Percentiles rank a stretch among this genome's conserved stretches.
Conservation (phyloP, 116 monocot species). For the Zostera marina region DNA sequence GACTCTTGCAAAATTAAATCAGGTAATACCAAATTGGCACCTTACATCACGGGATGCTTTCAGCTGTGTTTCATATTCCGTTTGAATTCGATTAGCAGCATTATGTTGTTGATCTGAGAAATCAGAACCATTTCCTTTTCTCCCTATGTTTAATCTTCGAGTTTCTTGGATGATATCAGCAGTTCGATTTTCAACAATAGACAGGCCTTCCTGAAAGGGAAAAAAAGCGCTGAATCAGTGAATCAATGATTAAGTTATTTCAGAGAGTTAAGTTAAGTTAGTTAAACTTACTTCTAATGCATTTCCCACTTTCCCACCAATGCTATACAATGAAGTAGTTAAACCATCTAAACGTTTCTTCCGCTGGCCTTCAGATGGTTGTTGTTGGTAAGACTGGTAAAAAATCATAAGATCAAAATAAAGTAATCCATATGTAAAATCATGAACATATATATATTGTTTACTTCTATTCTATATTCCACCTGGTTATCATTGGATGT, state of each 20-base stretch:
- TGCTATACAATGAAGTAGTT: slow-evolving; percentile 51
- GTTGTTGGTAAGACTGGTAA: slow-evolving; percentile 20
- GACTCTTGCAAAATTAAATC: background rate
- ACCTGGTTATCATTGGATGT: slow-evolving; percentile 1
- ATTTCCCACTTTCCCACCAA: slow-evolving; percentile 70
- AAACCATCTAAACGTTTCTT: slow-evolving; percentile 42
- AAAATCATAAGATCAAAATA: slow-evolving; percentile 3
- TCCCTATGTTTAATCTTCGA: slow-evolving; percentile 63
- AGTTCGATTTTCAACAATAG: slow-evolving; percentile 46
- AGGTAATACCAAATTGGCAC: slow-evolving; percentile 49
- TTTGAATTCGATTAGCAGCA: slow-evolving; percentile 21
- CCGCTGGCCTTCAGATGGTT: slow-evolving; percentile 16
- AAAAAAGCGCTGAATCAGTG: background rate
- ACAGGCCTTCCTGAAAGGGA: slow-evolving; percentile 49
- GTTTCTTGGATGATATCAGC: slow-evolving; percentile 76
- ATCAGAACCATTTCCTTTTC: slow-evolving; percentile 32
- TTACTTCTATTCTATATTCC: too few relatives aligned
- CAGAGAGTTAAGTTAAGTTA: too few relatives aligned
- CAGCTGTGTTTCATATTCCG: slow-evolving; percentile 74
- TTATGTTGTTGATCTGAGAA: slow-evolving; percentile 1
- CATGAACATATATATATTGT: background rate
- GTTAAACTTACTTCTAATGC: slow-evolving; percentile 47
- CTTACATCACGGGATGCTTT: slow-evolving; percentile 99
- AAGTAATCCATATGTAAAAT: too few relatives aligned
- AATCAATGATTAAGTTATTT: too few relatives aligned